These are phyloP conservation scores for Rhizophora mangle DNA, from an alignment of 345 rosid species.

Conservation along the genomic window DNA sequence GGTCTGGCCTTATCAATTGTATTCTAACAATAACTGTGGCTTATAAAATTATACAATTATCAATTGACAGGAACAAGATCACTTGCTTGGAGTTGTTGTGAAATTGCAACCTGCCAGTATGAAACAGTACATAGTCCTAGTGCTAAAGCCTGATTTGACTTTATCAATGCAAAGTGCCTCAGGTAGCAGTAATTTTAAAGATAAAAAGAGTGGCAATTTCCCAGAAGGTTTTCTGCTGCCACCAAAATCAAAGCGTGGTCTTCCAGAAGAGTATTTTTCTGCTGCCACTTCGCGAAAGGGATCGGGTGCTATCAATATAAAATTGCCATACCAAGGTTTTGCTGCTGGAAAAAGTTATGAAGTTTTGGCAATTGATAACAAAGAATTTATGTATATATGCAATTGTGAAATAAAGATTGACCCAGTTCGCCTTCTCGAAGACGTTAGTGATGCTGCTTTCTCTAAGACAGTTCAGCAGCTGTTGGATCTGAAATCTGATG, in stretches of 20 bases:
- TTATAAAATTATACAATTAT: conserved; percentile 21
- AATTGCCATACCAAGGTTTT: conserved; percentile 58
- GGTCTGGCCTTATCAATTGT: neutral
- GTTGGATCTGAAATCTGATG: conserved; percentile 52
- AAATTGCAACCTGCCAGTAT: conserved; percentile 44
- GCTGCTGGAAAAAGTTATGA: conserved; percentile 85
- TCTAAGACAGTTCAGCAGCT: conserved; percentile 86
- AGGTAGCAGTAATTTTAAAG: conserved; percentile 36
- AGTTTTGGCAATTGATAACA: conserved; percentile 67
- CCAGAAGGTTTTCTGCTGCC: conserved; percentile 53
- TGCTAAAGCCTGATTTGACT: conserved; percentile 70
- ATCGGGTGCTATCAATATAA: conserved; percentile 56
- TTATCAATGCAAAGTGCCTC: conserved; percentile 42
- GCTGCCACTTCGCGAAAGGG: conserved; percentile 59
- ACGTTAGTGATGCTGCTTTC: conserved; percentile 56
- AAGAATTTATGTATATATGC: conserved; percentile 70
- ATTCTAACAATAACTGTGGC: neutral
- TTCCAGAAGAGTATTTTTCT: conserved; percentile 55
- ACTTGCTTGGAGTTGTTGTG: conserved; percentile 81
- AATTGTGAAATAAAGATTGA: conserved; percentile 51
- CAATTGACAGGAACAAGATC: conserved; percentile 60
- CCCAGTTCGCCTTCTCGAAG: conserved; percentile 67
- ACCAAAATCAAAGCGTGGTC: conserved; percentile 73
- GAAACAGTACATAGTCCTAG: conserved; percentile 63
- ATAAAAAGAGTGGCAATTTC: conserved; percentile 47